Conservation (phyloP, 257 asterid species). For the Handroanthus guayacan region DNA sequence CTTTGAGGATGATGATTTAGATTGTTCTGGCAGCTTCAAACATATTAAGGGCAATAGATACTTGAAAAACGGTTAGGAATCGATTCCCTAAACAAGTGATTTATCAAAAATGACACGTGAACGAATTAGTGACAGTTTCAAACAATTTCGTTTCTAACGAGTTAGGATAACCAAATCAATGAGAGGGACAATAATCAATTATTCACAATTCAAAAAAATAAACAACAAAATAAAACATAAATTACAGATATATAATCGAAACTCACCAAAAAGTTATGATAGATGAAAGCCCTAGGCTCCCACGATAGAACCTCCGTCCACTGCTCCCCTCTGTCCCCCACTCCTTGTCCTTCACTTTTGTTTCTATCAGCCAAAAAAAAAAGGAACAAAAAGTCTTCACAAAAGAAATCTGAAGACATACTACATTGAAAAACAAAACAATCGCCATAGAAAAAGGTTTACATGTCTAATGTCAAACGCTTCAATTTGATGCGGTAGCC, state of each 20-base stretch:
- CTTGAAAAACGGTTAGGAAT: background rate
- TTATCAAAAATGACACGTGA: background rate
- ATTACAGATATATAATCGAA: background rate
- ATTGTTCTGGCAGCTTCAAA: conserved; percentile 19
- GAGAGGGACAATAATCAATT: conserved; percentile 8
- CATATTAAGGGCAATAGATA: background rate
- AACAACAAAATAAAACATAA: background rate
- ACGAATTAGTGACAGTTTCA: no score
- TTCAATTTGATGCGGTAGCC: conserved; percentile 67
- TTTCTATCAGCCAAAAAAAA: conserved; percentile 31
- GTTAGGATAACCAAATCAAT: background rate
- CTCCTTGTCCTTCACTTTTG: conserved; percentile 56
- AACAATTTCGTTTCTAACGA: background rate
- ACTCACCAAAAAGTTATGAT: conserved; percentile 87
- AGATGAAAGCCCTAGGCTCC: conserved; percentile 87
- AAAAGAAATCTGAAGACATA: background rate
- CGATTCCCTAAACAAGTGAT: background rate
- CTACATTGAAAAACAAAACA: background rate
- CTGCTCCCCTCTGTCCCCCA: conserved; percentile 62
- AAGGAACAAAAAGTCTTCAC: background rate
- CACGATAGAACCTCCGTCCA: conserved; percentile 86
- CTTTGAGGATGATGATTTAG: background rate
- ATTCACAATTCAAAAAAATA: conserved; percentile 6
- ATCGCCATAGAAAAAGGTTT: background rate
- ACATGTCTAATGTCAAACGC: conserved; percentile 62